Base-by-base conservation (phyloP, 495 filamentous ascomycete genomes). In the Cercophora scortea region DNA sequence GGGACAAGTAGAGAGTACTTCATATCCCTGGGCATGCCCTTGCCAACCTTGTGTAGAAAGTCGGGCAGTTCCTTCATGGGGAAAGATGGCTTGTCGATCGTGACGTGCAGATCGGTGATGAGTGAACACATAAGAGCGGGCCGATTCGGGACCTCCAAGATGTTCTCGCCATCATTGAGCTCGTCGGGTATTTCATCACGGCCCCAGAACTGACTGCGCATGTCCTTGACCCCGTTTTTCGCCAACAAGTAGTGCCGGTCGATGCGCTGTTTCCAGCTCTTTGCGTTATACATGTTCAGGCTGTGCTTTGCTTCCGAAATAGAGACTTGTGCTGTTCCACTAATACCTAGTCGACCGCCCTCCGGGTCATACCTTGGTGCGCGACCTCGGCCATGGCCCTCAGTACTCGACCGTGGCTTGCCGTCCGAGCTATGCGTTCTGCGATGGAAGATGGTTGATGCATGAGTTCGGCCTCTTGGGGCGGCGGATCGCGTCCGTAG, bases 81-180 rank as follows among this genome's bases (percentile, higher is more conserved):
- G 62, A 99, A 99, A 0, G 87, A 92, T 1, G 93, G 93, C 63
- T 95, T 96, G 72, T 97, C 93, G 44, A 99, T 77, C 12, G 83
- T 68, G 52, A 99, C 73, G 53, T 91, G 84, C 6, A 97, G 72
- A 62, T 99, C 93, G 60, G 82, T 90, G 56, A 96, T 83, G 54
- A 88, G 70, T 9, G 85, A 75, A 12, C 83, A 79, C 85, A 95
- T 84, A 15, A 99, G 71, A 16, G 84, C 87, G 6, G 94, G 91
- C 32, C 93, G 82, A 58, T 92, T 86, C 8, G 89, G 89, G 50
- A 96, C 82, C 41, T 88, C 84, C 36, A 99, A 79, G 41, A 97
- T 88, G 36, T 78, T 86, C 65, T 99, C 93, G 5, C 77, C 82
- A 48, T 94, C 89, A 42, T 89, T 83, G 33, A 86, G 67, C 57